phyloP scores from a whole-genome alignment of 305 asterid genomes.

The Plantago lanceolata region DNA sequence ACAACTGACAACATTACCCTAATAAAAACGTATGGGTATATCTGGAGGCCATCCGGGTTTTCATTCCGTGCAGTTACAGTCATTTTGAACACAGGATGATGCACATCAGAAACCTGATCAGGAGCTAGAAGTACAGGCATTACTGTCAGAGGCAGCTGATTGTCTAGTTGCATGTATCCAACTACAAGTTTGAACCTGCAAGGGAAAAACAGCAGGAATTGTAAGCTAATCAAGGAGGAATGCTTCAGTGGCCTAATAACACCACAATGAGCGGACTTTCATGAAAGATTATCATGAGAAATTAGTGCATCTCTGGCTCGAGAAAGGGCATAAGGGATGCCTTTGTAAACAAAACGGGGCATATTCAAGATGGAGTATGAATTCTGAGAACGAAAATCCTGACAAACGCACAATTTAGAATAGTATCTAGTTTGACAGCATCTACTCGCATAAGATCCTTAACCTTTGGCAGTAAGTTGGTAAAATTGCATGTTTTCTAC shows the following conservation, averaged over 20 bases:
- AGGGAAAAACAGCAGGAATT: conserved; percentile 21
- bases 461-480: background rate
- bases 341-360: background rate
- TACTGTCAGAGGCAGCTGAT: conserved; percentile 87
- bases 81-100: conserved; percentile 92
- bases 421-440: background rate
- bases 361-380: background rate
- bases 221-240: conserved; percentile 19
- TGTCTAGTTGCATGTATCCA: conserved; percentile 90
- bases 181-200: conserved; percentile 84
- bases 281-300: background rate
- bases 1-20: conserved; percentile 49
- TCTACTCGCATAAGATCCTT: background rate
- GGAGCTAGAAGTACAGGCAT: conserved; percentile 98
- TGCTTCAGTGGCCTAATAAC: conserved; percentile 5
- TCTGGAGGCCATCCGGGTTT: conserved; percentile 76
- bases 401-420: too few relatives aligned
- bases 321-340: conserved; percentile 17
- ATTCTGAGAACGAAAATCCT: background rate
- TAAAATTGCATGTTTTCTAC: too few relatives aligned
- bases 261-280: background rate
- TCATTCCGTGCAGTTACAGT: conserved; percentile 75
- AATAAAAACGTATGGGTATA: conserved; percentile 77
- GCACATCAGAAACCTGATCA: conserved; percentile 67
- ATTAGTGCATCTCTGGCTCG: conserved; percentile 1